Conservation (phyloP, 2,329 filamentous ascomycete species). For the Cordyceps fumosorosea region DNA sequence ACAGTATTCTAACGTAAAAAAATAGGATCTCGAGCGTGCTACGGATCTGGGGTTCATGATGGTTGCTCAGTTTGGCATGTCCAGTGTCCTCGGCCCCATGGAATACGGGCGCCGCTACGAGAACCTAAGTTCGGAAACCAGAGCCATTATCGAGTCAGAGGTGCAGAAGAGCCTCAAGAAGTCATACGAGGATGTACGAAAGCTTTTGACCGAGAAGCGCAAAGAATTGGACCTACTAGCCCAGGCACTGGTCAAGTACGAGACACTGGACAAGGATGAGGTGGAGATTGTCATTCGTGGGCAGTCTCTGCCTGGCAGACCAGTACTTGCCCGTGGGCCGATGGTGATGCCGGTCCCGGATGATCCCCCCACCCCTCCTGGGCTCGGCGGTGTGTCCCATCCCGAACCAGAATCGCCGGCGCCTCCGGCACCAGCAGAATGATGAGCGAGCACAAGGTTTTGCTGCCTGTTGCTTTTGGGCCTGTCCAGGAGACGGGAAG, state of each 20-base stretch:
- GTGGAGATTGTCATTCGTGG: slow-evolving; percentile 86
- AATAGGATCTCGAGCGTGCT: slow-evolving; percentile 72
- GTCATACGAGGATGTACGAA: slow-evolving; percentile 65
- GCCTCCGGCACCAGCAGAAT: slow-evolving; percentile 9
- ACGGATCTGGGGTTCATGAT: slow-evolving; percentile 80
- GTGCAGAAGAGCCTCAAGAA: slow-evolving; percentile 81
- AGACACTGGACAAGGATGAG: slow-evolving; percentile 82
- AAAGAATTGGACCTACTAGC: slow-evolving; percentile 84
- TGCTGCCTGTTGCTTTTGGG: not conserved
- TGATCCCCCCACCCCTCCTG: slow-evolving; percentile 28
- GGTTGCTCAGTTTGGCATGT: slow-evolving; percentile 88
- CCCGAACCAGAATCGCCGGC: slow-evolving; percentile 22
- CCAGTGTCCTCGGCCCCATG: slow-evolving; percentile 77
- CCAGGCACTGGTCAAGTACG: slow-evolving; percentile 86
- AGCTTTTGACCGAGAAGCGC: slow-evolving; percentile 66
- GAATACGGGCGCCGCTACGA: slow-evolving; percentile 79
- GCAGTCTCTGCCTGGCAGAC: slow-evolving; percentile 67
- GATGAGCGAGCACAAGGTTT: not conserved
- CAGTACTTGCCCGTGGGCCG: slow-evolving; percentile 46
- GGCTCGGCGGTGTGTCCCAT: slow-evolving; percentile 28
- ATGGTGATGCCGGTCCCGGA: slow-evolving; percentile 32
- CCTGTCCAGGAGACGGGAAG: not conserved
- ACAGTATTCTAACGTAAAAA: slow-evolving; percentile 22
- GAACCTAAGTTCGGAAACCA: slow-evolving; percentile 76
- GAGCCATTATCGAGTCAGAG: slow-evolving; percentile 79